Evolutionary conservation across 163 green algal genomes (phyloP), one percentile per base, ranked within the genome.

Genomic region (Coccomyxa subellipsoidea): DNA sequence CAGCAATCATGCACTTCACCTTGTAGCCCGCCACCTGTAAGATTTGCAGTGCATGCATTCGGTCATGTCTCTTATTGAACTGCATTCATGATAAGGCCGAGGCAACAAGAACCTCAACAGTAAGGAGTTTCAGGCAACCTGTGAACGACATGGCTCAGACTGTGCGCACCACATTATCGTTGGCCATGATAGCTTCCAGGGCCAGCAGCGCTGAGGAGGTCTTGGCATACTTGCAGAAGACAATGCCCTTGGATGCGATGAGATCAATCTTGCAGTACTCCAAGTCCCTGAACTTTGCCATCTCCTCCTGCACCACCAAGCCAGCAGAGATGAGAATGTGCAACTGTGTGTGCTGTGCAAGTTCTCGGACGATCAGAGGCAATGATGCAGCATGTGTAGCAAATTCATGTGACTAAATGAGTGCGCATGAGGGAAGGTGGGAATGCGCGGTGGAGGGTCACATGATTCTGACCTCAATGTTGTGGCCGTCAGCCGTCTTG

Each of bases 251-350:
- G 79, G 84, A 83, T 18, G 92, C 91, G 21, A 97, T 93, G 5
- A 98, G 86, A 85, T 98, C 95, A 0, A 92, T 96, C 84, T 98
- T 98, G 93, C 92, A 96, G 87, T 98, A 97, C 84, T 98, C 91
- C 53, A 98, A 84, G 29, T 93, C 94, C 10, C 83, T 69, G 79
- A 93, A 96, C 4, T 81, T 81, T 0, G 80, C 73, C 89, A 97
- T 89, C 66, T 88, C 81, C 0, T 81, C 88, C 83, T 88, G 82
- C 83, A 86, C 5, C 38, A 54, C n/a, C 69, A 25, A 37, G 31
- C n/a, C 69, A 75, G 4, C 0, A 75, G 31, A 29, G 69, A 36
- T 36, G 9, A n/a, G n/a, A n/a, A n/a, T n/a, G n/a, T n/a, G n/a
- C n/a, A n/a, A n/a, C n/a, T n/a, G n/a, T n/a, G n/a, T n/a, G n/a